Evolutionary conservation across 352 stramenopile species (phyloP).

Genomic region (Pythium utonaiense): DNA sequence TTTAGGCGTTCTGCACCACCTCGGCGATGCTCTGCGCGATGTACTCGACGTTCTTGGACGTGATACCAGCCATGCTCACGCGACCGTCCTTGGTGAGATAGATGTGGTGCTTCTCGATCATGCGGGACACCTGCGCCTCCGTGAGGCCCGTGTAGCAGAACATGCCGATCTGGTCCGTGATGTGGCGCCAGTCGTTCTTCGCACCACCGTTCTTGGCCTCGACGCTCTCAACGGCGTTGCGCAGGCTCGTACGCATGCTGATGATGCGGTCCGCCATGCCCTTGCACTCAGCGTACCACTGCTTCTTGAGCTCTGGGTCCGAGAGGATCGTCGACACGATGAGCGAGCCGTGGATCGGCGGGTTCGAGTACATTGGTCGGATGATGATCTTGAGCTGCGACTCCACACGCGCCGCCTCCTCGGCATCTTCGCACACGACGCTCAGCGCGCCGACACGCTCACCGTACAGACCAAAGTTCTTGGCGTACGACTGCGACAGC

Average conservation of each 20-base stretch:
- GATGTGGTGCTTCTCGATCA: constrained; percentile 96
- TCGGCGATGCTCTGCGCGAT: constrained; percentile 94
- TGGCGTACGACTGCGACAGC: constrained; percentile 98
- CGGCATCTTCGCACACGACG: constrained; percentile 90
- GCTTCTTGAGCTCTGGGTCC: constrained; percentile 88
- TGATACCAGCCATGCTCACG: constrained; percentile 97
- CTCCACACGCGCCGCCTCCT: constrained; percentile 94
- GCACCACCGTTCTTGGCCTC: constrained; percentile 72
- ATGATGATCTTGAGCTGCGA: constrained; percentile 99
- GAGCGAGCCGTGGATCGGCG: constrained; percentile 96
- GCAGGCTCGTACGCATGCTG: constrained; percentile 89
- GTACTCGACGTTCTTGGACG: constrained; percentile 96
- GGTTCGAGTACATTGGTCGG: constrained; percentile 99
- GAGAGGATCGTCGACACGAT: constrained; percentile 97
- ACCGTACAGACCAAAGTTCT: constrained; percentile 99
- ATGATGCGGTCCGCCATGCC: constrained; percentile 96
- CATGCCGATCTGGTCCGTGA: constrained; percentile 99
- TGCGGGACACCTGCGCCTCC: constrained; percentile 91
- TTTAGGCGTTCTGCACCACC: constrained; percentile 85
- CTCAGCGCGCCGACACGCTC: constrained; percentile 97
- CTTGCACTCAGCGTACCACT: constrained; percentile 96
- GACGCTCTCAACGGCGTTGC: constrained; percentile 76
- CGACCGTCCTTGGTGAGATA: constrained; percentile 98
- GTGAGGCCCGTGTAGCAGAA: constrained; percentile 98
- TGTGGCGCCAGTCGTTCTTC: constrained; percentile 94